These are phyloP conservation scores for Russula sp. DNA, from an alignment of 768 basidiomycete species.

Conservation along the genomic window DNA sequence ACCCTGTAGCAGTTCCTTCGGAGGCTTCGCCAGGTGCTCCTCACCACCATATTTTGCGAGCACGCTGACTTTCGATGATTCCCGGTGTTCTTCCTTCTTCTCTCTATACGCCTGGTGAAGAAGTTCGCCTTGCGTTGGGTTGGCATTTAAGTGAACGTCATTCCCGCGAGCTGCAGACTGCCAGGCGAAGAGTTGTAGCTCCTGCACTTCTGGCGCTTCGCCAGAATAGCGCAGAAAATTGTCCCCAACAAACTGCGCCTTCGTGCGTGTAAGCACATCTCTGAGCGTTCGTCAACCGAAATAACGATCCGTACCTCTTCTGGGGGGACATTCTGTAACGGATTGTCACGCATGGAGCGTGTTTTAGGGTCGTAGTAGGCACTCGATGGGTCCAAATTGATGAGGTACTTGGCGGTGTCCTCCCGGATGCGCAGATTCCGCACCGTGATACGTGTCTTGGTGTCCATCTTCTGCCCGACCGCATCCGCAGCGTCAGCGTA, in stretches of 20 bases:
- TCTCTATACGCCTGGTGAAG: constrained; percentile 85
- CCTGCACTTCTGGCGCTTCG: constrained; percentile 87
- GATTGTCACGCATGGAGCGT: constrained; percentile 98
- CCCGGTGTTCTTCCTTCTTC: constrained; percentile 89
- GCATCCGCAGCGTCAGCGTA: constrained; percentile 98
- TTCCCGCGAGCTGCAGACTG: constrained; percentile 89
- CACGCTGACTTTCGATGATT: constrained; percentile 82
- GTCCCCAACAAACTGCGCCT: constrained; percentile 93
- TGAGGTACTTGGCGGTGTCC: constrained; percentile 97
- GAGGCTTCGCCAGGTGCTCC: constrained; percentile 82
- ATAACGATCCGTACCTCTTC: constrained; percentile 65
- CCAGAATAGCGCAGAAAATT: constrained; percentile 91
- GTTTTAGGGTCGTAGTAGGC: constrained; percentile 99
- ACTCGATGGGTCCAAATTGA: constrained; percentile 90
- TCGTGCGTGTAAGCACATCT: not conserved
- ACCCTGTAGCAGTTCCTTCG: constrained; percentile 86
- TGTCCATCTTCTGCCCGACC: constrained; percentile 95
- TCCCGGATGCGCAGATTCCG: constrained; percentile 97
- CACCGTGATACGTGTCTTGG: constrained; percentile 97
- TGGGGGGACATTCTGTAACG: constrained; percentile 61
- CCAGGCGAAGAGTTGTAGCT: constrained; percentile 96
- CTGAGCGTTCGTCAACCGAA: not conserved
- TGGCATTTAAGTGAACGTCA: constrained; percentile 92
- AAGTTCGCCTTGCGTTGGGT: constrained; percentile 92
- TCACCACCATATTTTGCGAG: constrained; percentile 92